These are phyloP conservation scores for Knufia petricola DNA, from an alignment of 2,329 filamentous ascomycete genomes.

Conservation along the genomic window DNA sequence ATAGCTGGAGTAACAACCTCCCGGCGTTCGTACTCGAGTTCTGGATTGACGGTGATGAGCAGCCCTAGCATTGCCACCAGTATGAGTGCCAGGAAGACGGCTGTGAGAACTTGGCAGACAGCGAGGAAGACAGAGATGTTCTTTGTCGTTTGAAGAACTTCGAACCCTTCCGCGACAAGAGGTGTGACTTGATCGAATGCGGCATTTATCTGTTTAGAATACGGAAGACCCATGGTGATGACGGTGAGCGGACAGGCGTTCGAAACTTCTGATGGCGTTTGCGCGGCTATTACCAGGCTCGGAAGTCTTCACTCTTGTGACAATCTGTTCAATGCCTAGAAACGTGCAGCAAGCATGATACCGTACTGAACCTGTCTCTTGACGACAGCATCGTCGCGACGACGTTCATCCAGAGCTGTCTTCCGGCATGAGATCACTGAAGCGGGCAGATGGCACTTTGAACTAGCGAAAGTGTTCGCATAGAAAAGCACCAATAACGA, in stretches of 20 bases:
- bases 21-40: slow-evolving; percentile 35
- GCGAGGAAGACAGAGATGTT: slow-evolving; percentile 42
- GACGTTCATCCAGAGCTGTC: not conserved
- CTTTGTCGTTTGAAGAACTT: slow-evolving; percentile 41
- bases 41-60: slow-evolving; percentile 40
- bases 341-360: too few species aligned
- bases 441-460: not conserved
- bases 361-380: not conserved
- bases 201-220: slow-evolving; percentile 42
- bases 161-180: slow-evolving; percentile 40
- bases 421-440: not conserved
- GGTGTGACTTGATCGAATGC: slow-evolving; percentile 46
- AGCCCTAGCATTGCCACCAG: slow-evolving; percentile 32
- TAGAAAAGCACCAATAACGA: not conserved
- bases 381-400: not conserved
- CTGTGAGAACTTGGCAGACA: slow-evolving; percentile 39
- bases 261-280: not conserved
- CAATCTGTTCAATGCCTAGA: too few species aligned
- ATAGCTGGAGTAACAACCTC: slow-evolving; percentile 36
- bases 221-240: slow-evolving; percentile 41
- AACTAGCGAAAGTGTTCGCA: not conserved
- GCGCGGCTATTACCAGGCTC: too few species aligned
- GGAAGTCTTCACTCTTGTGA: too few species aligned
- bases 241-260: not conserved
- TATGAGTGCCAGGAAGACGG: slow-evolving; percentile 33